A percentile compares a stretch with the other conserved stretches of the same genome.
phyloP scores from a whole-genome alignment of 257 asterid species.

The Jaltomata sinuosa region DNA sequence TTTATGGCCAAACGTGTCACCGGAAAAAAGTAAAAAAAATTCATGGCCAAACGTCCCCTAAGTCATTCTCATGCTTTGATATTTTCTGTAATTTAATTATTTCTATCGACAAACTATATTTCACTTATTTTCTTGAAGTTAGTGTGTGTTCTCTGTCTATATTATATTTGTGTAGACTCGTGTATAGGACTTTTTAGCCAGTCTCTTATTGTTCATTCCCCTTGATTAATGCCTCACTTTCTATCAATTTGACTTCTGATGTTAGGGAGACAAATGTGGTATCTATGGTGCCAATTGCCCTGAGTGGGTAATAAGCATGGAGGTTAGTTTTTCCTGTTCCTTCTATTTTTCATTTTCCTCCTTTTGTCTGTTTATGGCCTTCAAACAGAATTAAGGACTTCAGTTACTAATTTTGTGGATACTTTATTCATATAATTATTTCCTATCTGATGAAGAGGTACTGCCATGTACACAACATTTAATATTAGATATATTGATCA shows the following conservation, averaged over 20 bases:
- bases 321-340: slow-evolving; percentile 35
- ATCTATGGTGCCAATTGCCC: slow-evolving; percentile 85
- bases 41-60: too few species aligned
- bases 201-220: neutral
- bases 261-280: slow-evolving; percentile 92
- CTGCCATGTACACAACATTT: neutral
- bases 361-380: slow-evolving; percentile 1
- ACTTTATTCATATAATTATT: neutral
- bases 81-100: neutral
- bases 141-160: neutral
- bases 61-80: neutral
- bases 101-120: neutral
- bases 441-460: neutral
- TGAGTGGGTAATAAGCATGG: slow-evolving; percentile 97
- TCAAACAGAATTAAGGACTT: neutral
- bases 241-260: slow-evolving; percentile 9
- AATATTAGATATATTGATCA: neutral
- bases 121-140: neutral
- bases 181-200: neutral
- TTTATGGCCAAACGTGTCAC: too few species aligned
- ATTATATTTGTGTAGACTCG: neutral
- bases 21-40: too few species aligned
- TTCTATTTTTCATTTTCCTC: neutral
- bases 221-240: slow-evolving; percentile 8
- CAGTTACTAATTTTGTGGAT: neutral